Conservation (phyloP, 2,329 filamentous ascomycete species). For the Amesomyces nigricolor region DNA sequence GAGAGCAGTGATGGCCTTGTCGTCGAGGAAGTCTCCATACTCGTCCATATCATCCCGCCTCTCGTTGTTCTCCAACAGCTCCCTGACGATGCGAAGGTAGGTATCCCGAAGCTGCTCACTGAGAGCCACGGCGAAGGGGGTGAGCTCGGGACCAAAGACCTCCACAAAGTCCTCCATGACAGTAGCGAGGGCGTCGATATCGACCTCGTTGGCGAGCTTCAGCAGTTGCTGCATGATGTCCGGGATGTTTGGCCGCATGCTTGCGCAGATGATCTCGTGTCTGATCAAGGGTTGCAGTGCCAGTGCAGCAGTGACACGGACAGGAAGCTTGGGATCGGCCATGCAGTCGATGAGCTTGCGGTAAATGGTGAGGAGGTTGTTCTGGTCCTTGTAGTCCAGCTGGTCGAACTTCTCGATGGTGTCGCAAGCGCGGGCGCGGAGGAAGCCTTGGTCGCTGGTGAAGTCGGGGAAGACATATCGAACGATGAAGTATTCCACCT, state of each 20-base stretch:
- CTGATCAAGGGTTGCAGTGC: conserved; percentile 92
- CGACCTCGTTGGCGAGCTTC: conserved; percentile 94
- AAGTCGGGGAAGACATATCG: conserved; percentile 98
- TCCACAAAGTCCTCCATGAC: conserved; percentile 99
- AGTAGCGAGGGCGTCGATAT: conserved; percentile 93
- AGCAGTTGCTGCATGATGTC: conserved; percentile 99
- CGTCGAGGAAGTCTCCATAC: conserved; percentile 88
- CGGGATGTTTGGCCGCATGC: conserved; percentile 96
- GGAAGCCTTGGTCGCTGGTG: conserved; percentile 82
- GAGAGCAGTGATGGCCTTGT: conserved; percentile 96
- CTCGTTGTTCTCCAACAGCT: conserved; percentile 82
- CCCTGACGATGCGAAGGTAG: conserved; percentile 86
- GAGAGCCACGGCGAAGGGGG: conserved; percentile 91
- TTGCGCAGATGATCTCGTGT: conserved; percentile 86
- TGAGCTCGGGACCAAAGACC: conserved; percentile 94
- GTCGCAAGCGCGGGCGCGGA: conserved; percentile 91
- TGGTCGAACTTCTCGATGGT: conserved; percentile 97
- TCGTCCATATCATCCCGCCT: conserved; percentile 68
- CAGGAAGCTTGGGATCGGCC: conserved; percentile 87
- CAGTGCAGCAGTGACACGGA: conserved; percentile 88
- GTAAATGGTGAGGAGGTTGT: conserved; percentile 95
- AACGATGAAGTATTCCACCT: conserved; percentile 97
- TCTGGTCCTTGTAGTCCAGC: conserved; percentile 91
- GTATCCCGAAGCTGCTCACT: conserved; percentile 95
- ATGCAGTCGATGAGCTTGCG: conserved; percentile 95